Evolutionary conservation across 2,329 filamentous ascomycete genomes (phyloP), one percentile per base, ranked within the genome.

Genomic region (Stromatinia cepivora): DNA sequence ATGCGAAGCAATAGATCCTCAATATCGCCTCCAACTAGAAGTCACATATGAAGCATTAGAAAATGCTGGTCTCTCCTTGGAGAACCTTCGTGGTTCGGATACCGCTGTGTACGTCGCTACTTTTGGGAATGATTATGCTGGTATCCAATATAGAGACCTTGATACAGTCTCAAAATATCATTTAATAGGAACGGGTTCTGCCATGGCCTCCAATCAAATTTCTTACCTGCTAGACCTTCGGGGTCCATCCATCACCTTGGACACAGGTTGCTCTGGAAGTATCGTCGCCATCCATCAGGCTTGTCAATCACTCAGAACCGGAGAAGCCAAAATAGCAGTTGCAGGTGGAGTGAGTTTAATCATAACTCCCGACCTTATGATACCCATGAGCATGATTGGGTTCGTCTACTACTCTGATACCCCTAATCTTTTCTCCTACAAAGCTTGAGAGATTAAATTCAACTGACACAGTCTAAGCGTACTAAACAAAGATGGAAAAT

Each of bases 321-420:
- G 56, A 22, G 56, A 58, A 28, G 4, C 31, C n/a, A 39, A 58
- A 22, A 22, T n/a, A 17, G 56, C 56, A 25, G 20, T 58, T n/a
- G 31, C 36, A 22, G 59, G 6, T 71, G 71, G 56, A 22, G 56
- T 36, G 17, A 70, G n/a, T 62, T 69, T 56, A 46, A 72, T n/a
- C n/a, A 39, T 46, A 62, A 68, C 15, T 57, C 58, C 25, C 25
- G 71, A 25, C 28, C 54, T 20, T 48, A 62, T 31, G 25, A 17
- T 53, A 25, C 25, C 50, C 31, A 58, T 58, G 36, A 42, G 36
- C 36, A 36, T 39, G 36, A 39, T 39, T 39, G 36, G 36, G 36
- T 39, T 39, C 36, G 36, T 39, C 36, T 39, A 39, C 36, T 11
- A 39, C 36, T 39, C 13, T 39, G 36, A 39, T 39, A 39, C 36